These are phyloP conservation scores for Candida albicans DNA, from an alignment of 1,139 yeast genomes.

Conservation along the genomic window DNA sequence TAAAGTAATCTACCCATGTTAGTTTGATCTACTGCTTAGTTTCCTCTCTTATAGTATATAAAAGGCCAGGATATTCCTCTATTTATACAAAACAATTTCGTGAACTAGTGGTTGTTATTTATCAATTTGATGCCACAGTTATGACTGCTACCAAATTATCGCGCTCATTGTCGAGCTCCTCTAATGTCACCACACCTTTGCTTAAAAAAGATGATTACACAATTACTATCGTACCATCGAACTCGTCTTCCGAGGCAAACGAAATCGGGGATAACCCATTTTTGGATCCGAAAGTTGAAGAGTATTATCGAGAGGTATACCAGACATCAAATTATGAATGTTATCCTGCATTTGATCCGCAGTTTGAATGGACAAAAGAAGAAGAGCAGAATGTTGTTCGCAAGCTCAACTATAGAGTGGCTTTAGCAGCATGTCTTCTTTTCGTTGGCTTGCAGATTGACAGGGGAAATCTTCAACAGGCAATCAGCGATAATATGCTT, in stretches of 20 bases:
- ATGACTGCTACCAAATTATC: neutral
- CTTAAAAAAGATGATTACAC: neutral
- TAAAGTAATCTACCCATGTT: no score
- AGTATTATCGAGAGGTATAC: constrained; percentile 22
- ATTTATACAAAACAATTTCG: no score
- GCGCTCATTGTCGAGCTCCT: neutral
- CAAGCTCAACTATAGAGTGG: constrained; percentile 28
- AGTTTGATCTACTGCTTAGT: neutral
- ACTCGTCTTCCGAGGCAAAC: neutral
- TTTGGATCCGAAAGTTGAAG: constrained; percentile 10
- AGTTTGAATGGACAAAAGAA: constrained; percentile 31
- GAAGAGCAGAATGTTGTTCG: constrained; percentile 31
- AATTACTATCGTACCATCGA: neutral
- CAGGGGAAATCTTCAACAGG: constrained; percentile 33
- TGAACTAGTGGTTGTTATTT: neutral
- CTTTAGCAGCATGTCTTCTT: constrained; percentile 31
- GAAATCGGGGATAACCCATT: constrained; percentile 10
- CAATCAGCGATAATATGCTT: constrained; percentile 32
- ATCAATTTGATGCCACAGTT: neutral
- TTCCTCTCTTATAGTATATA: neutral
- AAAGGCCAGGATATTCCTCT: neutral
- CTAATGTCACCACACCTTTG: neutral
- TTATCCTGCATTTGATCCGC: constrained; percentile 33
- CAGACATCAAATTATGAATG: constrained; percentile 35
- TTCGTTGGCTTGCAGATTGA: constrained; percentile 34